Percentiles rank a stretch among this genome's conserved stretches.
Evolutionary conservation across 805 yeast genomes (phyloP).

Genomic region (Kodamaea nitidulidarum): DNA sequence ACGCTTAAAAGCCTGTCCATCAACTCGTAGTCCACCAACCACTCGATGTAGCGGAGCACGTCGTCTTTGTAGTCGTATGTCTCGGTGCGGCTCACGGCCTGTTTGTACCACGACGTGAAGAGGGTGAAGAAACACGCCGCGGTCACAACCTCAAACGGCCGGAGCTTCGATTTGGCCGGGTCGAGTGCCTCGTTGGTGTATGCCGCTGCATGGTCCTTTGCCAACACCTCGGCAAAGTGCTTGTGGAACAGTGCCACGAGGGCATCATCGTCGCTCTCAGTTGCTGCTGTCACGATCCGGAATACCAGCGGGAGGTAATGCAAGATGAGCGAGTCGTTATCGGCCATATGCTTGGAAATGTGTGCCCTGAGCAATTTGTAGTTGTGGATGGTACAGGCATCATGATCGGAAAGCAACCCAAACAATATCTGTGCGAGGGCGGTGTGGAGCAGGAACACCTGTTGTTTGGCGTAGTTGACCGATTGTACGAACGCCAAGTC

Average conservation of each 20-base stretch:
- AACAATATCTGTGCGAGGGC: conserved; percentile 60
- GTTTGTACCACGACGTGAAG: conserved; percentile 67
- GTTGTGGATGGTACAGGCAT: conserved; percentile 26
- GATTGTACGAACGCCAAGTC: conserved; percentile 35
- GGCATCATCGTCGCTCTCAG: conserved; percentile 37
- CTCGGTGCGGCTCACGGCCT: conserved; percentile 34
- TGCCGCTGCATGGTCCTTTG: conserved; percentile 22
- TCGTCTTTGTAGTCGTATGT: conserved; percentile 51
- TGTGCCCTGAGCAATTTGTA: conserved; percentile 42
- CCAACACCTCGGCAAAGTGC: conserved; percentile 33
- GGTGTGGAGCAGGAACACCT: conserved; percentile 66
- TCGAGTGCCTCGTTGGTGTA: conserved; percentile 24
- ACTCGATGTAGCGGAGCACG: conserved; percentile 57
- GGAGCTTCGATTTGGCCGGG: conserved; percentile 28
- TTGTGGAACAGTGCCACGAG: conserved; percentile 34
- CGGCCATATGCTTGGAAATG: conserved; percentile 41
- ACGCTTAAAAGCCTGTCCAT: conserved; percentile 62
- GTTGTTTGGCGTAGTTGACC: conserved; percentile 56
- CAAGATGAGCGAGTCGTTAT: conserved; percentile 60
- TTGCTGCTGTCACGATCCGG: conserved; percentile 38
- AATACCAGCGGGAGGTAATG: conserved; percentile 64
- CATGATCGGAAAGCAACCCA: conserved; percentile 43
- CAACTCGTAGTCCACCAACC: conserved; percentile 61
- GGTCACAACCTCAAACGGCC: conserved; percentile 40
- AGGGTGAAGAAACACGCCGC: conserved; percentile 49